phyloP scores from a whole-genome alignment of 192 early-diverging fungal genomes.

The Coemansia sp. region DNA sequence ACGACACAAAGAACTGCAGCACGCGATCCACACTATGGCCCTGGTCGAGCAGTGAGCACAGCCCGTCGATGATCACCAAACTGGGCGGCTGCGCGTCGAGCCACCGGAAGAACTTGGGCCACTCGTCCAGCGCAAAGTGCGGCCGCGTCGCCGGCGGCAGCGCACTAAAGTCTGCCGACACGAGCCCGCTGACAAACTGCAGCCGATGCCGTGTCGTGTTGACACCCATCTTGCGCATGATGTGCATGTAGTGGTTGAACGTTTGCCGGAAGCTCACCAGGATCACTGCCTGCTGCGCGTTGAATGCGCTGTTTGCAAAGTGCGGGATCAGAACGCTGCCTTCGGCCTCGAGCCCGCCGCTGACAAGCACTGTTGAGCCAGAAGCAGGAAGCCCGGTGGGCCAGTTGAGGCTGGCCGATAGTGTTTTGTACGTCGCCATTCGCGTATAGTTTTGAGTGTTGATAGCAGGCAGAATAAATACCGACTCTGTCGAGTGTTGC shows the following conservation, averaged over 20 bases:
- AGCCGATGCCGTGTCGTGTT: slow-evolving; percentile 8
- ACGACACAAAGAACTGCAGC: slow-evolving; percentile 10
- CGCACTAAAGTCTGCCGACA: not conserved
- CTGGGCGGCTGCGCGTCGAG: slow-evolving; percentile 4
- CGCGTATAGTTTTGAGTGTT: too few species aligned
- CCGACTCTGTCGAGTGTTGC: too few species aligned
- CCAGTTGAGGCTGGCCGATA: slow-evolving; percentile 39
- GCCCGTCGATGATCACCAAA: slow-evolving; percentile 22
- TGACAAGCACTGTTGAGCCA: slow-evolving; percentile 20
- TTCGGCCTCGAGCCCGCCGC: slow-evolving; percentile 11
- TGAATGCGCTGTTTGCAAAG: slow-evolving; percentile 8
- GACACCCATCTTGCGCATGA: slow-evolving; percentile 47
- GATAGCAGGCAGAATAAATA: too few species aligned
- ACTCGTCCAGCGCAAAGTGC: slow-evolving; percentile 19
- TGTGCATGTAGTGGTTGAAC: slow-evolving; percentile 45
- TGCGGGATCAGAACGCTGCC: slow-evolving; percentile 23
- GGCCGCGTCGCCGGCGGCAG: slow-evolving; percentile 25
- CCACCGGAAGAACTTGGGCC: slow-evolving; percentile 26
- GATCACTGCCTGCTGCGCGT: not conserved
- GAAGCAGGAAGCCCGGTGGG: slow-evolving; percentile 14
- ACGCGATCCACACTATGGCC: slow-evolving; percentile 4
- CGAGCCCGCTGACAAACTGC: slow-evolving; percentile 30
- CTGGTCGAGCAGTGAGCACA: slow-evolving; percentile 32
- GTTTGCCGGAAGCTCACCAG: slow-evolving; percentile 36
- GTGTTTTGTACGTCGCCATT: slow-evolving; percentile 38